Conservation (phyloP, 139 green algal genomes). For the Coccomyxa sp. region DNA sequence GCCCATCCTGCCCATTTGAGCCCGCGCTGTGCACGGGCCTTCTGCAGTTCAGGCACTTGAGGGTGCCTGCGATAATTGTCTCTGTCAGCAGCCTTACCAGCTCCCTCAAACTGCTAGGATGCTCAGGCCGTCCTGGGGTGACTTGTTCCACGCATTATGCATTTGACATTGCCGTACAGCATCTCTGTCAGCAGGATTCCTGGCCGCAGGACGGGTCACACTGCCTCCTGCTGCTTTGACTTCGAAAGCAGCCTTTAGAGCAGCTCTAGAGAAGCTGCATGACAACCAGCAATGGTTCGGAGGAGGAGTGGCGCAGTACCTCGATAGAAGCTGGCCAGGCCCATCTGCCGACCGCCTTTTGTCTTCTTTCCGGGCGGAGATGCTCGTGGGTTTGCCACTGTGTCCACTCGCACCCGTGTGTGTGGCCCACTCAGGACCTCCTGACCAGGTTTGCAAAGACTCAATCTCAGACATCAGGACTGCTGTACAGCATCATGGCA, state of each 20-base stretch:
- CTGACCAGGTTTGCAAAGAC: background rate
- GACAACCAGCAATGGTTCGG: no score
- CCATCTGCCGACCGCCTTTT: constrained; percentile 15
- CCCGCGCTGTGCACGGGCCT: constrained; percentile 11
- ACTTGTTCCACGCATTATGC: background rate
- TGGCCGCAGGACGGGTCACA: background rate
- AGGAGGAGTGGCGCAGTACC: background rate
- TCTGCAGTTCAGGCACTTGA: constrained; percentile 51
- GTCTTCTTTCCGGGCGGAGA: constrained; percentile 1
- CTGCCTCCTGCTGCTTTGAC: background rate
- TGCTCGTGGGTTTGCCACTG: background rate
- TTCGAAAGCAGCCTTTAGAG: background rate
- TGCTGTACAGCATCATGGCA: background rate
- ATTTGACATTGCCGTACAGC: background rate
- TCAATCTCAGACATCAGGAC: background rate
- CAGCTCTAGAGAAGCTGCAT: background rate
- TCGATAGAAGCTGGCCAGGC: constrained; percentile 36
- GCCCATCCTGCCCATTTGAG: background rate
- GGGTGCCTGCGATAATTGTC: constrained; percentile 3
- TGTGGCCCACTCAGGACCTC: constrained; percentile 37
- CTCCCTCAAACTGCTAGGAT: background rate
- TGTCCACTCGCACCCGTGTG: constrained; percentile 32
- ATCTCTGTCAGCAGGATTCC: background rate
- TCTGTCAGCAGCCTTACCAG: background rate
- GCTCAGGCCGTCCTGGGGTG: background rate